phyloP scores from a whole-genome alignment of 192 early-diverging fungal genomes.

The Backusella macrospora region DNA sequence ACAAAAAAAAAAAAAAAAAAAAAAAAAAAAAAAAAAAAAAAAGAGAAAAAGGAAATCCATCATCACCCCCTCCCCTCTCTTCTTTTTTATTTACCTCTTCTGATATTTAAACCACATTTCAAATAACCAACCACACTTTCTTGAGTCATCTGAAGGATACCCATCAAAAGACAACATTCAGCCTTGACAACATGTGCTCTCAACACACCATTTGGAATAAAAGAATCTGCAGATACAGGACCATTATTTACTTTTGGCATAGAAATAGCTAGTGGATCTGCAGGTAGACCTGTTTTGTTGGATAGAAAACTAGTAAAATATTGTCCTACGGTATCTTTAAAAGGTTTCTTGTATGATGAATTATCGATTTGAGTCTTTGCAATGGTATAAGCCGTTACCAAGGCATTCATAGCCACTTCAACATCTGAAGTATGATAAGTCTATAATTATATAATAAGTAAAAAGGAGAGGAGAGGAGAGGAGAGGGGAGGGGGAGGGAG shows the following conservation, averaged over 20 bases:
- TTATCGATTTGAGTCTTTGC: conserved; percentile 56
- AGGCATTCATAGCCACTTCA: conserved; percentile 43
- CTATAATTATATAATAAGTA: no score
- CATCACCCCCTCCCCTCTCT: neutral
- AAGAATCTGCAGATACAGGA: conserved; percentile 17
- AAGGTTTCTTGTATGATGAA: conserved; percentile 39
- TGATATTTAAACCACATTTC: conserved; percentile 54
- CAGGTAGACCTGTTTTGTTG: conserved; percentile 32
- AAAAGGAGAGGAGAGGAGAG: no score
- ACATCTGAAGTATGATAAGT: conserved; percentile 54
- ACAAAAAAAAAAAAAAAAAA: neutral
- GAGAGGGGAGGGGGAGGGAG: no score
- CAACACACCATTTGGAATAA: conserved; percentile 54
- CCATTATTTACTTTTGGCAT: neutral
- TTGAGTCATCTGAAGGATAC: conserved; percentile 49
- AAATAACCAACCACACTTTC: conserved; percentile 56
- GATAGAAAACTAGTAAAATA: conserved; percentile 43
- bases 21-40: neutral
- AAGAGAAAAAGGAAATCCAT: neutral
- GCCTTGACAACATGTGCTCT: conserved; percentile 56
- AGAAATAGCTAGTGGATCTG: conserved; percentile 10
- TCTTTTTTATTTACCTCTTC: conserved; percentile 44
- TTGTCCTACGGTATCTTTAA: conserved; percentile 35
- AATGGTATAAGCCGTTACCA: conserved; percentile 44
- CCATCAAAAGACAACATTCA: conserved; percentile 51